phyloP scores from a whole-genome alignment of 2,329 filamentous ascomycete genomes.

The Graphium sp. region DNA sequence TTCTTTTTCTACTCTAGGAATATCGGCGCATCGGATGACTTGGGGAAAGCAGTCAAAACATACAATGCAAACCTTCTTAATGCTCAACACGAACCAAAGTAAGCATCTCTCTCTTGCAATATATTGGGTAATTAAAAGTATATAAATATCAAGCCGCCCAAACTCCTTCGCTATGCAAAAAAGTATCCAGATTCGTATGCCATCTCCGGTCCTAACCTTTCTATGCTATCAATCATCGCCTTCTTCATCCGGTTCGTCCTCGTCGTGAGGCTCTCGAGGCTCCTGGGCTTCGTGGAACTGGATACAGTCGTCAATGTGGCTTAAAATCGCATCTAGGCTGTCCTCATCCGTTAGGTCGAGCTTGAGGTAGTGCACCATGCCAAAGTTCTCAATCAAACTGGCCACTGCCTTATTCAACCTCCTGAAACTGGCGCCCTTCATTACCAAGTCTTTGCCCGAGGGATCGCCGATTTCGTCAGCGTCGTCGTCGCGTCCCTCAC shows the following conservation, averaged over 20 bases:
- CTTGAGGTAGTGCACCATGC: conserved; percentile 91
- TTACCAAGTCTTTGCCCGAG: conserved; percentile 48
- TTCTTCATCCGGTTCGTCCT: conserved; percentile 24
- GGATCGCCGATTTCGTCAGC: conserved; percentile 41
- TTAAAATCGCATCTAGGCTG: conserved; percentile 68
- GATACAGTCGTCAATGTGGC: conserved; percentile 87
- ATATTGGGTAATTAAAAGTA: no score
- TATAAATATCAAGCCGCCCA: no score
- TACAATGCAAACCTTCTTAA: no score
- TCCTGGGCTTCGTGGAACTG: conserved; percentile 91
- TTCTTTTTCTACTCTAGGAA: no score
- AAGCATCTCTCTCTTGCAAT: no score
- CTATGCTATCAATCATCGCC: conserved; percentile 12
- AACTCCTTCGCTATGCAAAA: conserved; percentile 27
- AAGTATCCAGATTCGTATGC: conserved; percentile 2
- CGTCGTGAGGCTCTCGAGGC: conserved; percentile 62
- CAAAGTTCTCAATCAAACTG: conserved; percentile 87
- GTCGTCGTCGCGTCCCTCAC: conserved; percentile 22
- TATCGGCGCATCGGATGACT: no score
- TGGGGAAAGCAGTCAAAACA: no score
- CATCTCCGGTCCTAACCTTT: background rate
- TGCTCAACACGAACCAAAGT: no score
- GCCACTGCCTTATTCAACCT: conserved; percentile 77
- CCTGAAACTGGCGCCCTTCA: conserved; percentile 70
- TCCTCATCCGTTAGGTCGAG: conserved; percentile 84